Base-by-base conservation (phyloP, 2,329 filamentous ascomycete species). In the Epichloe aotearoae region DNA sequence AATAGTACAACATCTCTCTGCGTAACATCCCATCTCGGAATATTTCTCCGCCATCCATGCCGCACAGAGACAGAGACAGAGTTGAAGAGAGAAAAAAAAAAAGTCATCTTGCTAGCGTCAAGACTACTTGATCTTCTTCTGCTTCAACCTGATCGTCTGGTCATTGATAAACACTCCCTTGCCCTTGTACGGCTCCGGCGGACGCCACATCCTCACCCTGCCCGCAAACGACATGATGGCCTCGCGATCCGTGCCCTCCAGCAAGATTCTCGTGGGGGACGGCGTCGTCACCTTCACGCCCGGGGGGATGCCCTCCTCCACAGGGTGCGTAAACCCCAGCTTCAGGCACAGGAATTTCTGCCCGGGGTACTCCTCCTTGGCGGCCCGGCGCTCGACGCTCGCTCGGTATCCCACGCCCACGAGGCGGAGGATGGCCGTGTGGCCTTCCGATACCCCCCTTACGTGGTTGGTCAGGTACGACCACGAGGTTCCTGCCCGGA, bases 101-200 rank as follows among this genome's bases (percentile, higher is more conserved):
- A 26, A 26, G 26, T 26, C 26, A 8, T 26, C 26, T 26, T 8
- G 26, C 26, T 26, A 8, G 26, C 26, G 7, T 26, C 26, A 43
- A 58, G 44, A 63, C 73, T 82, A 93, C 76, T 90, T 91, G 68
- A 91, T 88, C 79, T 91, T 93, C 84, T 96, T 98, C 63, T 88
- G 85, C 83, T 98, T 98, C 69, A 98, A 69, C 77, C 86, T 95
- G 72, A 98, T 96, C 33, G 89, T 96, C 77, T 98, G 89, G 56
- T 90, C 88, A 64, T 97, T 94, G 61, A 98, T 84, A 66, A 97
- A 98, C 60, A 98, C 95, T 61, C 93, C 93, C 81, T 98, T 97
- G 58, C 93, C 93, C 80, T 98, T 98, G 71, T 98, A 98, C 57
- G 93, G 93, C 72, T 98, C 93, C 33, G 93, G 93, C 57, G 79